Percentiles rank a stretch among this genome's conserved stretches.
Conservation (phyloP, 225 moss, liverwort and hornwort species). For the Bryoerythrophyllum caledonicum region DNA sequence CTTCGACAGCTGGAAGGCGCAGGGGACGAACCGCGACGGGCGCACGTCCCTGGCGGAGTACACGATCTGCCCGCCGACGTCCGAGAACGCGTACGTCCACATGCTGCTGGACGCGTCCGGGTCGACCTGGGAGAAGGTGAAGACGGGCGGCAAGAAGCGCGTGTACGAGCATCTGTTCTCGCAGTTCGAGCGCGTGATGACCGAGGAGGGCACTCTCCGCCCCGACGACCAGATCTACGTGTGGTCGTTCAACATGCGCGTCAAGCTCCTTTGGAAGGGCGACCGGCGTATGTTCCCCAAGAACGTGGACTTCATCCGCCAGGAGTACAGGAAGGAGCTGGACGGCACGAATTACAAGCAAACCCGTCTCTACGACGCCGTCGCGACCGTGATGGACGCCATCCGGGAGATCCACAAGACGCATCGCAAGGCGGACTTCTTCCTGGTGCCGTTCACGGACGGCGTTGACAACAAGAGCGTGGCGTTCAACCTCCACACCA, state of each 20-base stretch:
- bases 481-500: not conserved
- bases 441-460: constrained; percentile 50
- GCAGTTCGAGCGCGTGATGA: constrained; percentile 29
- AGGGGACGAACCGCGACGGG: constrained; percentile 16
- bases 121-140: constrained; percentile 35
- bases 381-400: constrained; percentile 29
- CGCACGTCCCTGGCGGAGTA: constrained; percentile 31
- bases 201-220: constrained; percentile 27
- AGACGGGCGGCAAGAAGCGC: constrained; percentile 31
- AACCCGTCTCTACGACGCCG: constrained; percentile 46
- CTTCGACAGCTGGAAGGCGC: constrained; percentile 26
- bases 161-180: constrained; percentile 37
- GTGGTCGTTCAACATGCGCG: constrained; percentile 42
- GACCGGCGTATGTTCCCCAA: constrained; percentile 24
- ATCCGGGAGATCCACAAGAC: constrained; percentile 23
- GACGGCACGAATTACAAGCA: constrained; percentile 18
- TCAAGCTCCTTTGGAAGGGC: constrained; percentile 24
- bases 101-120: constrained; percentile 54
- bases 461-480: constrained; percentile 42
- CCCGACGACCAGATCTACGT: constrained; percentile 34
- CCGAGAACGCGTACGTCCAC: constrained; percentile 37
- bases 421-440: constrained; percentile 30
- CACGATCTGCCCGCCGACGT: constrained; percentile 28
- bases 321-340: constrained; percentile 5
- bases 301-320: constrained; percentile 18